Evolutionary conservation across 2,329 filamentous ascomycete genomes (phyloP).

Genomic region (Phaeophleospora eucalypticola): DNA sequence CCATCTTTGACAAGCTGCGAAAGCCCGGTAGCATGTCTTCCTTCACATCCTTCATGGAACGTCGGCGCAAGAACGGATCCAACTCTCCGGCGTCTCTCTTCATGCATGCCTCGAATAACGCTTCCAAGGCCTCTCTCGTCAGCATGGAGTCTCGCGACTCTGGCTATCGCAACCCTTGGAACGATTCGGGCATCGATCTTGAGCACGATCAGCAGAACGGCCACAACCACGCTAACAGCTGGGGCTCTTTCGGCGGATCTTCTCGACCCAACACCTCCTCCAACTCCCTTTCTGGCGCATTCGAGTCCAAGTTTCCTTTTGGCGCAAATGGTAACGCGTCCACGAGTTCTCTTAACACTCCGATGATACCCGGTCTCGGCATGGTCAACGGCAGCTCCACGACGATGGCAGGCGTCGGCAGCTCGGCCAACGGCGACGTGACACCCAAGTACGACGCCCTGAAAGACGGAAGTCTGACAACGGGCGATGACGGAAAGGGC

Average conservation of each 20-base stretch:
- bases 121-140: constrained; percentile 91
- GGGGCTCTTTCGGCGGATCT: constrained; percentile 43
- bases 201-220: constrained; percentile 64
- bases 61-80: constrained; percentile 89
- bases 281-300: constrained; percentile 58
- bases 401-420: constrained; percentile 14
- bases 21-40: constrained; percentile 94
- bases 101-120: constrained; percentile 78
- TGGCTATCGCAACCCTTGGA: constrained; percentile 96
- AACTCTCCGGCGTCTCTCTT: constrained; percentile 71
- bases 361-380: constrained; percentile 37
- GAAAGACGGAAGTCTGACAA: constrained; percentile 13
- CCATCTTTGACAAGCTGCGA: constrained; percentile 83
- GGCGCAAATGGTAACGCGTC: constrained; percentile 43
- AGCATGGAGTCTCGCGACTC: constrained; percentile 94
- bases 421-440: constrained; percentile 29
- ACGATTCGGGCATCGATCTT: constrained; percentile 93
- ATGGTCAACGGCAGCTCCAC: constrained; percentile 24
- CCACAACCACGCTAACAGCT: constrained; percentile 43
- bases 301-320: constrained; percentile 64
- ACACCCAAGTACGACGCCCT: constrained; percentile 34
- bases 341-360: constrained; percentile 36
- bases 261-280: constrained; percentile 62
- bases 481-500: constrained; percentile 19
- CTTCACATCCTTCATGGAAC: constrained; percentile 90